Conservation (phyloP, 2,329 filamentous ascomycete species). For the Verticillium klebahnii region DNA sequence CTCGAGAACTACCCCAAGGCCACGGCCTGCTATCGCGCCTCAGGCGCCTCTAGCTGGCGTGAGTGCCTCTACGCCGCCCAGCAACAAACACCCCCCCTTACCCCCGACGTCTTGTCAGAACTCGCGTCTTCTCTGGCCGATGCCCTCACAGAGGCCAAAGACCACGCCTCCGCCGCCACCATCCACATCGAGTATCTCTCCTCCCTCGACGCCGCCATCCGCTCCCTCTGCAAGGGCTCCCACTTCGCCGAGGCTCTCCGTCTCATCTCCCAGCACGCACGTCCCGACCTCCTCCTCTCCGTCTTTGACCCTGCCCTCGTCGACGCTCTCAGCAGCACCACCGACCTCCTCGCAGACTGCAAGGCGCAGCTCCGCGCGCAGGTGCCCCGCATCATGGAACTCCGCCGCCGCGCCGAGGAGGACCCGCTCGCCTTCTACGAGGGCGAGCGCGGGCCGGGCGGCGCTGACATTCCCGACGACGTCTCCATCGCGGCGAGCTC, state of each 20-base stretch:
- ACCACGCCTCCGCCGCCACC: constrained; percentile 73
- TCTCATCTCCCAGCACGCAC: constrained; percentile 57
- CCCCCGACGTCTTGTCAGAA: constrained; percentile 53
- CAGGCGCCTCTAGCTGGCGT: constrained; percentile 75
- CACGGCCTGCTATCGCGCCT: constrained; percentile 76
- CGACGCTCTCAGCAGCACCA: constrained; percentile 76
- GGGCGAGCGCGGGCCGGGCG: constrained; percentile 59
- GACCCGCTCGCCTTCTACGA: constrained; percentile 90
- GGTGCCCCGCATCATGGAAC: constrained; percentile 77
- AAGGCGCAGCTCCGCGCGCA: constrained; percentile 79
- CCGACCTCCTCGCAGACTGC: constrained; percentile 91
- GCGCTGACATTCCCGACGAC: constrained; percentile 79
- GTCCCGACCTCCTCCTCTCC: constrained; percentile 57
- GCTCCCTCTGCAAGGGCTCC: constrained; percentile 81
- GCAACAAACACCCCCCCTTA: constrained; percentile 57
- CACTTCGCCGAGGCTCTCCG: constrained; percentile 87
- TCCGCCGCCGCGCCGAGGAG: constrained; percentile 73
- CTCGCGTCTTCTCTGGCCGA: constrained; percentile 75
- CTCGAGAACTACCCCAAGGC: constrained; percentile 70
- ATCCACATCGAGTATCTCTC: constrained; percentile 78
- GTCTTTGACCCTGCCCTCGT: constrained; percentile 75
- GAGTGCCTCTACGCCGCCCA: constrained; percentile 81
- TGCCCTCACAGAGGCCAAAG: constrained; percentile 76
- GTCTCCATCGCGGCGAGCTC: constrained; percentile 82
- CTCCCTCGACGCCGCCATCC: constrained; percentile 65